phyloP scores from a whole-genome alignment of 306 rosid genomes.

The Vigna trinervia region DNA sequence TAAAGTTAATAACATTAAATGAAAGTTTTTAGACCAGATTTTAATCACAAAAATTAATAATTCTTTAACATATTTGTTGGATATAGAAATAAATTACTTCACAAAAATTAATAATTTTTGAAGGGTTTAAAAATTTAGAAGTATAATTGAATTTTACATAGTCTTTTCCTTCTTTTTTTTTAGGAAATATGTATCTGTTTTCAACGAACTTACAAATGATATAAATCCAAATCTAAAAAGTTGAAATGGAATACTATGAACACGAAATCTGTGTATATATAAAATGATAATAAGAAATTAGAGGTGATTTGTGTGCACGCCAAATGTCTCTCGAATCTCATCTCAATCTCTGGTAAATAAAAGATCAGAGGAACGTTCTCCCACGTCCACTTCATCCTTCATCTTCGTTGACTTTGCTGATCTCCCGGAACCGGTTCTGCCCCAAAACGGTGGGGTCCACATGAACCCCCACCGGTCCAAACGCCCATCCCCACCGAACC shows the following conservation, averaged over 20 bases:
- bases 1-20: no score
- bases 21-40: no score
- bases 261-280: background rate
- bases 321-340: background rate
- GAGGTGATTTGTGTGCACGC: background rate
- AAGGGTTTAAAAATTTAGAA: background rate
- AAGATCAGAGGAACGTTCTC: constrained; percentile 51
- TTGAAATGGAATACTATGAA: constrained; percentile 1
- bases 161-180: background rate
- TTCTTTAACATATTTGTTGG: no score
- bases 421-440: constrained; percentile 40
- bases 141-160: background rate
- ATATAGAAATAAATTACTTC: no score
- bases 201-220: background rate
- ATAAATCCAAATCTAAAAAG: background rate
- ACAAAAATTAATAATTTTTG: no score
- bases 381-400: constrained; percentile 33
- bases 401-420: constrained; percentile 10
- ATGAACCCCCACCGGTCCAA: constrained; percentile 50
- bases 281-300: background rate
- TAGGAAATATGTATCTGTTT: background rate
- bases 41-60: no score
- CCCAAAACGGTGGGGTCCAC: constrained; percentile 49
- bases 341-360: constrained; percentile 32
- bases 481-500: constrained; percentile 36